These are phyloP conservation scores for Dispira simplex DNA, from an alignment of 192 early-diverging fungal species.

Conservation along the genomic window DNA sequence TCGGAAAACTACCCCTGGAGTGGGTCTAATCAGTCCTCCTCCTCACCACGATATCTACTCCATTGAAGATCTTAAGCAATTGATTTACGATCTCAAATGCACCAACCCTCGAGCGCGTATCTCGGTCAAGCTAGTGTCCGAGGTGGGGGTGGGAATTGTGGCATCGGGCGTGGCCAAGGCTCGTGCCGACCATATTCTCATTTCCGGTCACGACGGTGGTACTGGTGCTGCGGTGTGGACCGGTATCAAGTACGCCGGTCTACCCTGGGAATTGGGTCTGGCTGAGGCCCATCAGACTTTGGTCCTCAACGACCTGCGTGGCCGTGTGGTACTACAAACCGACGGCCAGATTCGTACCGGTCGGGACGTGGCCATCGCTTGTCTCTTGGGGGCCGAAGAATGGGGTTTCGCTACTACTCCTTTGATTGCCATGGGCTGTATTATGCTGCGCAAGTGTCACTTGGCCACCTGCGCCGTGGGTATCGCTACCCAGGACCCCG, in stretches of 20 bases:
- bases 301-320: slow-evolving; percentile 91
- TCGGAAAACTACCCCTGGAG: slow-evolving; percentile 87
- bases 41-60: slow-evolving; percentile 99
- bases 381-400: slow-evolving; percentile 96
- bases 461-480: slow-evolving; percentile 95
- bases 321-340: slow-evolving; percentile 90
- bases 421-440: slow-evolving; percentile 94
- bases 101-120: slow-evolving; percentile 83
- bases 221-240: slow-evolving; percentile 96
- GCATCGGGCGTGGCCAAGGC: slow-evolving; percentile 96
- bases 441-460: slow-evolving; percentile 86
- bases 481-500: slow-evolving; percentile 93
- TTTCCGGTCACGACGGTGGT: slow-evolving; percentile 95
- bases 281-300: slow-evolving; percentile 99
- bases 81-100: slow-evolving; percentile 96
- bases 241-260: slow-evolving; percentile 95
- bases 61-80: slow-evolving; percentile 96
- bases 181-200: slow-evolving; percentile 88
- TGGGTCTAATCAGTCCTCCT: slow-evolving; percentile 91
- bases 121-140: slow-evolving; percentile 93
- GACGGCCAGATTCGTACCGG: slow-evolving; percentile 98
- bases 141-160: slow-evolving; percentile 95
- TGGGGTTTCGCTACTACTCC: slow-evolving; percentile 98
- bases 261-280: slow-evolving; percentile 97
- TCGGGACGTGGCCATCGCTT: slow-evolving; percentile 91